phyloP scores from a whole-genome alignment of 2,329 filamentous ascomycete species.

The Epichloe bromicola region DNA sequence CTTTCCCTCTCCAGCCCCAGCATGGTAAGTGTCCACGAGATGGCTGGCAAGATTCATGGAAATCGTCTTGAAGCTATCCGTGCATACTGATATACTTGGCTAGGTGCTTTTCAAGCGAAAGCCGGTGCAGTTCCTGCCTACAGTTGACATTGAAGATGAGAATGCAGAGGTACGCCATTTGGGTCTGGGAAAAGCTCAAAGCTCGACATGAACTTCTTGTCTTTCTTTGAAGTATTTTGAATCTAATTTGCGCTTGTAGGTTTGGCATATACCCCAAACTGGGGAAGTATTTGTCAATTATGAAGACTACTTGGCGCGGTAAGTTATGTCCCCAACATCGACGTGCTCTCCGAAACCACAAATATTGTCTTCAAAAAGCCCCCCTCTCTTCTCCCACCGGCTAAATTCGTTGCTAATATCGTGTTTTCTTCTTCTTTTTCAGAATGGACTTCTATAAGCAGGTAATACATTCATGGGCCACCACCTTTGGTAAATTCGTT shows the following conservation, averaged over 20 bases:
- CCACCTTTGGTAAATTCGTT: background rate
- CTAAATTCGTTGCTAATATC: background rate
- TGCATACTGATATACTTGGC: constrained; percentile 6
- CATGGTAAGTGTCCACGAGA: constrained; percentile 6
- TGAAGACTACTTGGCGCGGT: constrained; percentile 77
- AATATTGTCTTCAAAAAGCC: background rate
- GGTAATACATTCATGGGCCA: constrained; percentile 29
- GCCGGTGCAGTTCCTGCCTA: constrained; percentile 70
- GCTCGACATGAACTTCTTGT: background rate
- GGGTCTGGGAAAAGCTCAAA: background rate
- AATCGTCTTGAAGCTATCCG: background rate
- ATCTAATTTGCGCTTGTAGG: constrained; percentile 35
- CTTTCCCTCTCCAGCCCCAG: background rate
- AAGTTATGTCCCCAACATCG: constrained; percentile 19
- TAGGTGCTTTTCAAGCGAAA: constrained; percentile 95
- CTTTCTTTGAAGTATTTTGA: background rate
- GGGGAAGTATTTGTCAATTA: constrained; percentile 83
- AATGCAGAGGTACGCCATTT: constrained; percentile 58
- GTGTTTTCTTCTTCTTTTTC: constrained; percentile 8
- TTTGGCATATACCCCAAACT: constrained; percentile 85
- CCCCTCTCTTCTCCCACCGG: no score
- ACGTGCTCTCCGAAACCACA: background rate
- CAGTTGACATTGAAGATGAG: constrained; percentile 63
- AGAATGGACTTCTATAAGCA: constrained; percentile 92
- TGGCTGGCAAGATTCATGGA: background rate